Conservation (phyloP, 306 rosid species). For the Cicer judaicum region DNA sequence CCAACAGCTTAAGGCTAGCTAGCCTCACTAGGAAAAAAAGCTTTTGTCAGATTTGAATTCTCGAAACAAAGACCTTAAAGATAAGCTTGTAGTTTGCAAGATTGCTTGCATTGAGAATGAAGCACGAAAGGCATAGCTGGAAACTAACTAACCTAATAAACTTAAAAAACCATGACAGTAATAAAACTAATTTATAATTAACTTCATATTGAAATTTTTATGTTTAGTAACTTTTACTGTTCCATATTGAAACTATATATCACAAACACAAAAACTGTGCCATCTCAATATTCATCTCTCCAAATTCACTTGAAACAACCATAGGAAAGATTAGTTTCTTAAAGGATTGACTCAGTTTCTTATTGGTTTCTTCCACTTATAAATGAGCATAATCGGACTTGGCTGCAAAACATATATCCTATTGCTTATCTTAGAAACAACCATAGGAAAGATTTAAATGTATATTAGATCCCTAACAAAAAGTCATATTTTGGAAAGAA, state of each 20-base stretch:
- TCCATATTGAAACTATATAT: too few relatives aligned
- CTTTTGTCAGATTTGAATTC: constrained; percentile 86
- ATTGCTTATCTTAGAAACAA: constrained; percentile 26
- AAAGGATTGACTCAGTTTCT: too few relatives aligned
- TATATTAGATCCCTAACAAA: not conserved
- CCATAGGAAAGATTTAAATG: constrained; percentile 9
- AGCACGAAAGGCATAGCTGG: constrained; percentile 86
- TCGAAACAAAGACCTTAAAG: constrained; percentile 83
- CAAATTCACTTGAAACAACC: not conserved
- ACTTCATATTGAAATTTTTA: too few relatives aligned
- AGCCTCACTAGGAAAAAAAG: constrained; percentile 78
- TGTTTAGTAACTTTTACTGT: too few relatives aligned
- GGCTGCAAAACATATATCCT: not conserved
- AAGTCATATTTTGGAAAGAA: not conserved
- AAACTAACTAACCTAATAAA: constrained; percentile 70
- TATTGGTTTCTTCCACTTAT: constrained; percentile 71
- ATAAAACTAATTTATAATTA: too few relatives aligned
- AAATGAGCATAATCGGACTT: constrained; percentile 25
- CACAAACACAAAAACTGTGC: not conserved
- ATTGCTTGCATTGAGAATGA: constrained; percentile 92
- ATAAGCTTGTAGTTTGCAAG: constrained; percentile 82
- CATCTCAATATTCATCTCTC: not conserved
- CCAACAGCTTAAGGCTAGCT: constrained; percentile 66
- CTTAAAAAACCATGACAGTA: too few relatives aligned
- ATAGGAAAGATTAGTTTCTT: too few relatives aligned